Percentiles rank a stretch among this genome's conserved stretches.
Conservation (phyloP, 169 alveolate genomes). For the Cryptosporidium bovis region DNA sequence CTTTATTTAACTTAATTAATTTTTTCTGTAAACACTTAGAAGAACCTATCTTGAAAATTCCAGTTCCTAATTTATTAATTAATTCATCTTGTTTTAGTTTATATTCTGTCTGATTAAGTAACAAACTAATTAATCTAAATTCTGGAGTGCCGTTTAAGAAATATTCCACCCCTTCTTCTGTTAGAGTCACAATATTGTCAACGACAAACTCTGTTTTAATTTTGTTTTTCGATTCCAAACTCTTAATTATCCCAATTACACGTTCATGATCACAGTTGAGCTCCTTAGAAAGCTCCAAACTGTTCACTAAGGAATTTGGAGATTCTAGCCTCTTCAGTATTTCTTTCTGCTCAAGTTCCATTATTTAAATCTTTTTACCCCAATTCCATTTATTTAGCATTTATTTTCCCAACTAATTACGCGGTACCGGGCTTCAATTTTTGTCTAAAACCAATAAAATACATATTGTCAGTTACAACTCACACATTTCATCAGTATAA, state of each 20-base stretch:
- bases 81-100: conserved; percentile 20
- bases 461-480: no score
- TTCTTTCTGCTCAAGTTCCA: conserved; percentile 33
- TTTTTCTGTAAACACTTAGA: conserved; percentile 66
- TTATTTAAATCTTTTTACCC: background rate
- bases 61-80: background rate
- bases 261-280: conserved; percentile 80
- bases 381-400: conserved; percentile 1
- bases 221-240: conserved; percentile 82
- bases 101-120: background rate
- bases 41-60: conserved; percentile 48
- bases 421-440: conserved; percentile 1
- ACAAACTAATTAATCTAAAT: conserved; percentile 75
- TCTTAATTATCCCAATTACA: conserved; percentile 82
- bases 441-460: no score
- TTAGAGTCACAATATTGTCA: conserved; percentile 75
- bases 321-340: conserved; percentile 32
- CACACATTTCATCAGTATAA: no score
- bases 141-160: conserved; percentile 83
- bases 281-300: conserved; percentile 43
- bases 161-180: conserved; percentile 82
- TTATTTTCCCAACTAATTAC: background rate
- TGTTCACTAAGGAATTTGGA: conserved; percentile 4
- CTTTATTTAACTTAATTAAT: conserved; percentile 42
- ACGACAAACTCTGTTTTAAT: conserved; percentile 78